A percentile compares a stretch with the other conserved stretches of the same genome.
Evolutionary conservation across 768 basidiomycete genomes (phyloP).

Genomic region (Mycena galopus): DNA sequence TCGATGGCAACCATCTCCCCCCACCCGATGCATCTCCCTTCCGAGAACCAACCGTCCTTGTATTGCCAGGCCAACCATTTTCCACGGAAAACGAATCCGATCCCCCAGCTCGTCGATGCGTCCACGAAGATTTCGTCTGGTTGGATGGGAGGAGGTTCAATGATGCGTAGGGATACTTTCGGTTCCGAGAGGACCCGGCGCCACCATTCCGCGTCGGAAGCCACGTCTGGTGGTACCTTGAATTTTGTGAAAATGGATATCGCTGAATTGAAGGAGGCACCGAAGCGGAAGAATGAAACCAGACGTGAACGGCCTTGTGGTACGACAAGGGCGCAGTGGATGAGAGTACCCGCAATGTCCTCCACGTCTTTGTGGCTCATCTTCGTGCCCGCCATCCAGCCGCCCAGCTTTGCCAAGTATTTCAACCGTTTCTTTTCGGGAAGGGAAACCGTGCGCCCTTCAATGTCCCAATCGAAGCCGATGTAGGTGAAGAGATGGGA

Average conservation of each 20-base stretch:
- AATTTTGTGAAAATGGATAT: neutral
- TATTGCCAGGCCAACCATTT: slow-evolving; percentile 58
- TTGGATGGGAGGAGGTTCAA: slow-evolving; percentile 9
- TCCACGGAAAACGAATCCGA: slow-evolving; percentile 52
- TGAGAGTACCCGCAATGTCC: neutral
- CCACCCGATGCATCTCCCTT: slow-evolving; percentile 55
- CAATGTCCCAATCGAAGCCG: neutral
- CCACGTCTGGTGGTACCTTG: neutral
- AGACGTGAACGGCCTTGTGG: neutral
- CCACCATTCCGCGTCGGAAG: neutral
- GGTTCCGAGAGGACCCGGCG: neutral
- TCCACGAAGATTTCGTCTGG: slow-evolving; percentile 52
- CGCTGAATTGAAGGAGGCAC: neutral
- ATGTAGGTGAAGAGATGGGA: slow-evolving; percentile 32
- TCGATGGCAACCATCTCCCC: slow-evolving; percentile 61
- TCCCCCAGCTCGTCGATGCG: slow-evolving; percentile 55
- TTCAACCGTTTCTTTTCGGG: neutral
- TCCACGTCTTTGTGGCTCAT: neutral
- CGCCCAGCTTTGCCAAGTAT: neutral
- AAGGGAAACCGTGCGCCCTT: neutral
- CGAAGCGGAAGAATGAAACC: neutral
- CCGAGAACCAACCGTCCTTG: slow-evolving; percentile 43
- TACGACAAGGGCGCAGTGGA: neutral
- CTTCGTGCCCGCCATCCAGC: neutral
- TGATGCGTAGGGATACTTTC: slow-evolving; percentile 1